A percentile compares a stretch with the other conserved stretches of the same genome.
Conservation (phyloP, 768 basidiomycete species). For the Lactarius quietus region DNA sequence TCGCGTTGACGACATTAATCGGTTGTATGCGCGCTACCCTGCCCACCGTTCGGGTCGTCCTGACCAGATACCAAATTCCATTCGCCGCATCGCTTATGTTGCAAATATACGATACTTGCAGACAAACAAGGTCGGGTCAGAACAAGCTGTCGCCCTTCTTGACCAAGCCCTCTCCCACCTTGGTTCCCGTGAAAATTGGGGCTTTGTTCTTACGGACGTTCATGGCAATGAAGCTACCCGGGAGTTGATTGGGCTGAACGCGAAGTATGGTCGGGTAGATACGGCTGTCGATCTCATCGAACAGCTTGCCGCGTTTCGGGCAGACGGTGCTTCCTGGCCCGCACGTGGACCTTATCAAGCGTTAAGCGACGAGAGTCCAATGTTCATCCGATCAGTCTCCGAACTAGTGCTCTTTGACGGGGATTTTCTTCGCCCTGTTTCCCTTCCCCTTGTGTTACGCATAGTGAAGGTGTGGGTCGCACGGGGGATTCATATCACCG, state of each 20-base stretch:
- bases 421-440: constrained; percentile 10
- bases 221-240: constrained; percentile 18
- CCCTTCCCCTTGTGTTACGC: constrained; percentile 30
- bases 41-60: constrained; percentile 36
- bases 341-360: not conserved
- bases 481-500: constrained; percentile 36
- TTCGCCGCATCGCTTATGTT: constrained; percentile 44
- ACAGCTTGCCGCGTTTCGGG: constrained; percentile 11
- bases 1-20: constrained; percentile 53
- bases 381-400: constrained; percentile 19
- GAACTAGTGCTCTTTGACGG: constrained; percentile 19
- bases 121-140: constrained; percentile 11
- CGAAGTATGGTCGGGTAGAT: constrained; percentile 27
- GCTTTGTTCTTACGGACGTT: constrained; percentile 10
- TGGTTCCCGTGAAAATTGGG: constrained; percentile 5
- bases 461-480: constrained; percentile 36
- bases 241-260: constrained; percentile 27
- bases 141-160: constrained; percentile 22
- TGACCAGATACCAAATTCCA: constrained; percentile 9
- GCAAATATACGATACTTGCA: constrained; percentile 40
- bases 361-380: constrained; percentile 2
- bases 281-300: constrained; percentile 31
- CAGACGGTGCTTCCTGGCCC: constrained; percentile 15
- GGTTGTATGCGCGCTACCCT: constrained; percentile 44
- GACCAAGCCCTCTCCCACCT: constrained; percentile 29